These are phyloP conservation scores for Marasmius tenuissimus DNA, from an alignment of 1,284 basidiomycete genomes.

Conservation along the genomic window DNA sequence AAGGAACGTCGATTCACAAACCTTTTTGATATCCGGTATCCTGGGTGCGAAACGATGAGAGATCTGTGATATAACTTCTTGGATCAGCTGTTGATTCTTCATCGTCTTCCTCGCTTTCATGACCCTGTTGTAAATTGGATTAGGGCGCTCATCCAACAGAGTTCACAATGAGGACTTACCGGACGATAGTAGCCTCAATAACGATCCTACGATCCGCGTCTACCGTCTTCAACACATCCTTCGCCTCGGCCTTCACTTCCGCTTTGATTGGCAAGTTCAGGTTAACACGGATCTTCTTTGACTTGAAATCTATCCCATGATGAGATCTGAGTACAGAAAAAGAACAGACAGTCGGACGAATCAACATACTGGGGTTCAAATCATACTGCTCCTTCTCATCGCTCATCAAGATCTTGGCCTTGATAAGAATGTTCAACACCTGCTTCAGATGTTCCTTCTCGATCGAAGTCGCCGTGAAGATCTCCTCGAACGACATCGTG, in stretches of 20 bases:
- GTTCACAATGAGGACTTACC: conserved; percentile 46
- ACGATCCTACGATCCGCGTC: conserved; percentile 98
- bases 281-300: conserved; percentile 97
- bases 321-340: background rate
- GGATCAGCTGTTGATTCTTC: conserved; percentile 94
- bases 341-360: background rate
- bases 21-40: conserved; percentile 92
- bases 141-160: background rate
- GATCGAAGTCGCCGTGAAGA: conserved; percentile 83
- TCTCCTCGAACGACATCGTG: conserved; percentile 78
- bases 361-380: conserved; percentile 81
- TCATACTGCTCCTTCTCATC: conserved; percentile 89
- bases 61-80: conserved; percentile 93
- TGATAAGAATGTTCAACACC: conserved; percentile 81
- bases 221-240: conserved; percentile 92
- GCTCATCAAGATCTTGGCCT: conserved; percentile 87
- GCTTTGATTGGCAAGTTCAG: conserved; percentile 94
- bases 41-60: conserved; percentile 87
- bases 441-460: conserved; percentile 84
- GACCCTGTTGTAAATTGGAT: conserved; percentile 52
- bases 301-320: conserved; percentile 77
- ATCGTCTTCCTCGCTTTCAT: conserved; percentile 99
- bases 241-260: conserved; percentile 90
- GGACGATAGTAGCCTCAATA: conserved; percentile 96
- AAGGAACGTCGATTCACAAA: conserved; percentile 23